Evolutionary conservation across 1,284 basidiomycete species (phyloP).

Genomic region (Pseudozyma hubeiensis): DNA sequence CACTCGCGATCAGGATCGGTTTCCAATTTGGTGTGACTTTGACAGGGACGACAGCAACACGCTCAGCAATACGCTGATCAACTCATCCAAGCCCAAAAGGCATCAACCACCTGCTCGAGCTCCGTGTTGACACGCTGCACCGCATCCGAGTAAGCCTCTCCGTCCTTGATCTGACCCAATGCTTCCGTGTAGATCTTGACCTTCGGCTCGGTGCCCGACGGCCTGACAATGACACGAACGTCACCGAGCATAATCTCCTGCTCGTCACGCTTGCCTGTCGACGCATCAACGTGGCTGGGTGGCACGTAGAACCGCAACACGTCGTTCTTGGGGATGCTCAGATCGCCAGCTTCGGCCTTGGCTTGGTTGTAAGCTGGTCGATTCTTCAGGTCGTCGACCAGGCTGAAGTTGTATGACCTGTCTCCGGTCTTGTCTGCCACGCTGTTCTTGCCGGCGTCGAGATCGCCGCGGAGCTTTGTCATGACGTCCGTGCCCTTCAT

Average conservation of each 20-base stretch:
- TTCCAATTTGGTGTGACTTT: not conserved
- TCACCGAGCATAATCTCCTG: constrained; percentile 55
- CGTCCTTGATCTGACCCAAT: constrained; percentile 43
- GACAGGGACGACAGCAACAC: not conserved
- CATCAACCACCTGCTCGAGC: constrained; percentile 48
- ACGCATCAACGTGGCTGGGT: constrained; percentile 23
- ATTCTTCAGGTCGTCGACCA: constrained; percentile 53
- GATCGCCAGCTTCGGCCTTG: constrained; percentile 46
- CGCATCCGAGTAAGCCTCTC: constrained; percentile 43
- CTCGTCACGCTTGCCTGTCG: constrained; percentile 16
- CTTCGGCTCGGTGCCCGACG: constrained; percentile 61
- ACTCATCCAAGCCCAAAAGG: constrained; percentile 59
- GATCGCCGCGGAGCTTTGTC: constrained; percentile 49
- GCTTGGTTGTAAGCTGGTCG: constrained; percentile 32
- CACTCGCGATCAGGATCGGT: too few relatives aligned
- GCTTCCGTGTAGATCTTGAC: constrained; percentile 63
- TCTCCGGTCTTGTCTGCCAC: constrained; percentile 10
- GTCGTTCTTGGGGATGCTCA: constrained; percentile 58
- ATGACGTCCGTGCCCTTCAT: constrained; percentile 56
- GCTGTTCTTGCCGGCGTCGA: constrained; percentile 31
- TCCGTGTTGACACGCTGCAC: constrained; percentile 42
- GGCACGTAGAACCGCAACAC: constrained; percentile 61
- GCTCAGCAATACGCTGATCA: not conserved
- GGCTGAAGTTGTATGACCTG: constrained; percentile 31
- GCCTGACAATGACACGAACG: constrained; percentile 58